These are phyloP conservation scores for Bremia lactucae DNA, from an alignment of 352 stramenopile species.

Conservation along the genomic window DNA sequence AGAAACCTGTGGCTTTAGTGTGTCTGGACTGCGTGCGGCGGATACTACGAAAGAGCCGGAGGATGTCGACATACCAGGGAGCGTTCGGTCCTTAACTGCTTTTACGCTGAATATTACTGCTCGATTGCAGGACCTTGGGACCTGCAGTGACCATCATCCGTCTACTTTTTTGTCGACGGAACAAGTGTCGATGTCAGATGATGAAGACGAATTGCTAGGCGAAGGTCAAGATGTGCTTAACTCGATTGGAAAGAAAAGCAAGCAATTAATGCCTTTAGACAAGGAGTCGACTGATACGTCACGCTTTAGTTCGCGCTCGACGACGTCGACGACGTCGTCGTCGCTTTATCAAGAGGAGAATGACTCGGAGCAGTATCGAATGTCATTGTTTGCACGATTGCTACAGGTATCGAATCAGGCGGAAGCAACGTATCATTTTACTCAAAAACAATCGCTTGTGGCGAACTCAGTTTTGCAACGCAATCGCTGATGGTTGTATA, in stretches of 20 bases:
- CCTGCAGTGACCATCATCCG: constrained; percentile 12
- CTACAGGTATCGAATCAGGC: constrained; percentile 27
- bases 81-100: constrained; percentile 18
- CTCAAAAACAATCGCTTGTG: constrained; percentile 25
- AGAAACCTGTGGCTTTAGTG: constrained; percentile 4
- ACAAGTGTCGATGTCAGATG: constrained; percentile 19
- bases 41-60: constrained; percentile 10
- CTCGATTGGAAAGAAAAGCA: constrained; percentile 26
- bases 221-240: constrained; percentile 25
- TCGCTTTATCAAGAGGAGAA: constrained; percentile 19
- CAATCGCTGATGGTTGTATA: constrained; percentile 11
- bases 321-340: constrained; percentile 21
- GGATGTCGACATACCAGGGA: constrained; percentile 18
- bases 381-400: constrained; percentile 29
- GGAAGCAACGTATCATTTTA: constrained; percentile 33
- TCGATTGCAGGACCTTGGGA: constrained; percentile 18
- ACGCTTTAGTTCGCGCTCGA: constrained; percentile 19
- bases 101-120: constrained; percentile 26
- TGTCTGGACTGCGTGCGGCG: constrained; percentile 1
- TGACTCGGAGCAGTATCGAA: constrained; percentile 21
- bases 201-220: constrained; percentile 20
- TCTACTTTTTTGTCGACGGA: constrained; percentile 16
- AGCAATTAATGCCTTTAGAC: constrained; percentile 7
- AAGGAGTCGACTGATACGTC: constrained; percentile 18
- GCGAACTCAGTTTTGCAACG: constrained; percentile 22